Base-by-base conservation (phyloP, 306 rosid species). In the Dalbergia cochinchinensis region DNA sequence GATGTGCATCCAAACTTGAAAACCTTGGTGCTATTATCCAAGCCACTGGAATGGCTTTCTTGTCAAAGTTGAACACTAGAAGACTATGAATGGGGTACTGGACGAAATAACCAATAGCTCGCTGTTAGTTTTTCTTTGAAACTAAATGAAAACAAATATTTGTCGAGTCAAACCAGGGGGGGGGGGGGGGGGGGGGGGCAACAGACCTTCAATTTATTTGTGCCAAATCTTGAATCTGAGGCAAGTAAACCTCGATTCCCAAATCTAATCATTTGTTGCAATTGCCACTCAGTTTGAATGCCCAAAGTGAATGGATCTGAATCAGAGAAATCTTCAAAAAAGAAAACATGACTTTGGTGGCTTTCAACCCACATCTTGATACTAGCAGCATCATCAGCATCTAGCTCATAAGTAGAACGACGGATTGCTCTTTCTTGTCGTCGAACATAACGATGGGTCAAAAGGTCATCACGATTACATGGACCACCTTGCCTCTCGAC, bases 271-370 rank as follows among this genome's bases (percentile, higher is more conserved):
- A 92, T 88, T 79, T 92, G 98, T 61, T 92, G 98, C 87, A 94
- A 88, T 59, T 92, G 97, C 98, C 97, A 92, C 80, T 92, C 97
- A 37, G 97, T 92, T 85, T 94, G 99, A 87, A 94, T 92, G 60
- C 99, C 97, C 84, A 94, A 65, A 44, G 87, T 84, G 77, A 91
- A 90, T 72, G 97, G 90, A 62, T 87, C 80, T 0, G 94, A 87
- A 81, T 92, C 99, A 62, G 94, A 90, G 84, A 91, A 90, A 84
- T 92, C 95, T 77, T 92, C 91, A 73, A 73, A 88, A 81, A 88
- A 92, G 91, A 92, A 94, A 81, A 94, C 88, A 75, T 73, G 81
- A 71, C 69, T 87, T 73, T 79, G 96, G 87, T 92, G 96, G 87
- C 80, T 89, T 85, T 90, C 98, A 78, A 90, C 96, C 99, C 98